phyloP scores from a whole-genome alignment of 2,329 filamentous ascomycete species.

The Sclerotinia nivalis region DNA sequence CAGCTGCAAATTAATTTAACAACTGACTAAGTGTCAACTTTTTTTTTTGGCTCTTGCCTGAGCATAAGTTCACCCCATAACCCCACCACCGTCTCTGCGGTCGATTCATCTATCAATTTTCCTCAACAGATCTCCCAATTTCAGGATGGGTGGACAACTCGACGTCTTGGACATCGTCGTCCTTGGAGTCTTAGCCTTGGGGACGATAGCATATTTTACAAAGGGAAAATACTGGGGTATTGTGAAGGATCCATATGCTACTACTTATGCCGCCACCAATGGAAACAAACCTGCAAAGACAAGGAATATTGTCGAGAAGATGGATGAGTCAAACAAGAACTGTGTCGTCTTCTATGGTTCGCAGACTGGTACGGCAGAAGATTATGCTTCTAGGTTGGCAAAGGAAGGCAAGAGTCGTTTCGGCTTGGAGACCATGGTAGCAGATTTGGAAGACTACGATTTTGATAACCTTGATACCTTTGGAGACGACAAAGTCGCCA shows the following conservation, averaged over 20 bases:
- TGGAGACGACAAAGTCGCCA: slow-evolving; percentile 84
- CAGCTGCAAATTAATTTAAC: neutral
- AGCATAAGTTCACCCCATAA: slow-evolving; percentile 11
- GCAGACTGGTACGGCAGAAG: slow-evolving; percentile 96
- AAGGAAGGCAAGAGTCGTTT: slow-evolving; percentile 98
- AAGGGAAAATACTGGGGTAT: slow-evolving; percentile 94
- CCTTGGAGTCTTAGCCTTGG: slow-evolving; percentile 79
- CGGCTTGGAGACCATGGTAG: slow-evolving; percentile 96
- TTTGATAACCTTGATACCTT: slow-evolving; percentile 90
- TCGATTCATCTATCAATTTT: neutral
- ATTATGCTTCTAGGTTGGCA: slow-evolving; percentile 92
- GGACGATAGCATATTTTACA: slow-evolving; percentile 93
- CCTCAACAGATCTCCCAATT: slow-evolving; percentile 1
- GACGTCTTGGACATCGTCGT: slow-evolving; percentile 95
- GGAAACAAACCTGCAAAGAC: slow-evolving; percentile 78
- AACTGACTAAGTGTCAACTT: neutral
- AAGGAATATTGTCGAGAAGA: slow-evolving; percentile 89
- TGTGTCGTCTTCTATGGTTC: slow-evolving; percentile 98
- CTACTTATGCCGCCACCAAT: slow-evolving; percentile 67
- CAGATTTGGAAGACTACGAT: slow-evolving; percentile 96
- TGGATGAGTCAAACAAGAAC: slow-evolving; percentile 95
- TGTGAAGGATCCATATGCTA: slow-evolving; percentile 84
- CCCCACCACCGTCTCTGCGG: neutral
- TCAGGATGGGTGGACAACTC: slow-evolving; percentile 75
- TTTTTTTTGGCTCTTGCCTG: slow-evolving; percentile 31